These are phyloP conservation scores for Sanguinoderma infundibulare DNA, from an alignment of 1,284 basidiomycete genomes.

Conservation along the genomic window DNA sequence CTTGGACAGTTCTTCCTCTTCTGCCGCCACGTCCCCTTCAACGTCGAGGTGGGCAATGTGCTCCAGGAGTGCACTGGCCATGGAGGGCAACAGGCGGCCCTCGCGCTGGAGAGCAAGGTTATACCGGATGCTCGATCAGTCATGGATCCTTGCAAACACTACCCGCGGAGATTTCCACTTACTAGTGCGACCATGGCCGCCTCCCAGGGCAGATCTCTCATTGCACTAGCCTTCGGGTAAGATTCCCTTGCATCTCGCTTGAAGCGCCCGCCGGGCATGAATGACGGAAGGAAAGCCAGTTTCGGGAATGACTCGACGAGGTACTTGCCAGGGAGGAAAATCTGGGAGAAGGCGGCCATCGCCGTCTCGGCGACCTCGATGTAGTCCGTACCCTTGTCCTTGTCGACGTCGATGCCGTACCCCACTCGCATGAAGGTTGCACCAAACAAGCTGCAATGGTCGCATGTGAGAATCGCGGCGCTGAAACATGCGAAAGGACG, in stretches of 20 bases:
- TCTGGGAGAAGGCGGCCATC: slow-evolving; percentile 8
- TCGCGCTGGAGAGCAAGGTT: neutral
- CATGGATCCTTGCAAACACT: neutral
- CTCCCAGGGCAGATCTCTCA: slow-evolving; percentile 14
- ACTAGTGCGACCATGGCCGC: slow-evolving; percentile 11
- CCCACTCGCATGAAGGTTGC: slow-evolving; percentile 28
- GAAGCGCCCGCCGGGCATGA: slow-evolving; percentile 16
- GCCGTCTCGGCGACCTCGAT: slow-evolving; percentile 10
- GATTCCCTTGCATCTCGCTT: slow-evolving; percentile 8
- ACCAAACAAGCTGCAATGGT: neutral
- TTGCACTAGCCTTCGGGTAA: neutral
- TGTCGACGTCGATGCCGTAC: slow-evolving; percentile 38
- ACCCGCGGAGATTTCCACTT: neutral
- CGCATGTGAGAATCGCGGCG: neutral
- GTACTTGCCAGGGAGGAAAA: slow-evolving; percentile 14
- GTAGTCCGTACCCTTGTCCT: slow-evolving; percentile 8
- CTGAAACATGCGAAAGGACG: no score
- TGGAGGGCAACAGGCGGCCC: neutral
- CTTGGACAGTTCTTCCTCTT: slow-evolving; percentile 11
- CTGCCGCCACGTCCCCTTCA: neutral
- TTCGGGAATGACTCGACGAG: slow-evolving; percentile 17
- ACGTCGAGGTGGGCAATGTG: neutral
- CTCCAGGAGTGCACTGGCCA: slow-evolving; percentile 5
- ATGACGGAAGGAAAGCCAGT: slow-evolving; percentile 11
- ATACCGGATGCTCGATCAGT: neutral